Evolutionary conservation across 2,329 filamentous ascomycete species (phyloP).

Genomic region (Ambrosiella beaveri): DNA sequence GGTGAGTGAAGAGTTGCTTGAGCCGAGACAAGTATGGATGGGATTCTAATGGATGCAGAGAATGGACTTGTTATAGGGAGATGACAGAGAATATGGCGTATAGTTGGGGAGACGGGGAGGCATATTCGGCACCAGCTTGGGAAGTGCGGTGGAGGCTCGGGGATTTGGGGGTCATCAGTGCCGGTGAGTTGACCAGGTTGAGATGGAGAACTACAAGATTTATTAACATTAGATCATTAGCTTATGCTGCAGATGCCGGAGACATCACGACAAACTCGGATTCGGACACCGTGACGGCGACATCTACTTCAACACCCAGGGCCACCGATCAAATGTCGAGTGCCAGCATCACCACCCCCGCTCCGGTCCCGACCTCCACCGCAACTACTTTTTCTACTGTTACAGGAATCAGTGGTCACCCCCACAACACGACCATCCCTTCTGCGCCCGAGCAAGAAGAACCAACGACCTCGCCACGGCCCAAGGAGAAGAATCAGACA

Average conservation of each 20-base stretch:
- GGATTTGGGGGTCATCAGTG: constrained; percentile 11
- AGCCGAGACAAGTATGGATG: not conserved
- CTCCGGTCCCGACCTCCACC: not conserved
- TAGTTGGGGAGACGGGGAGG: constrained; percentile 14
- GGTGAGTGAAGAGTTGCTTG: constrained; percentile 12
- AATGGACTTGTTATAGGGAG: constrained; percentile 11
- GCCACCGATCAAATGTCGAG: not conserved
- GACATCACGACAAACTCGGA: too few relatives aligned
- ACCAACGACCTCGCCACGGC: not conserved
- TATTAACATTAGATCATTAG: too few relatives aligned
- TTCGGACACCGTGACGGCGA: not conserved
- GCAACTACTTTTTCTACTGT: not conserved
- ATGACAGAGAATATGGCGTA: constrained; percentile 16
- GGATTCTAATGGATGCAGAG: not conserved
- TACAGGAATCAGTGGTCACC: not conserved
- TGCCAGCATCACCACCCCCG: not conserved
- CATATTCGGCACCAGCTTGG: constrained; percentile 19
- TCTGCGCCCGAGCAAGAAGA: too few relatives aligned
- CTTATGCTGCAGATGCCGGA: too few relatives aligned
- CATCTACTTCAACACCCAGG: not conserved
- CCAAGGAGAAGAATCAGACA: not conserved
- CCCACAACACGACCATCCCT: not conserved
- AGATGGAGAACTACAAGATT: too few relatives aligned
- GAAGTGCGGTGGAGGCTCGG: constrained; percentile 18
- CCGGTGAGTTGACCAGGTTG: constrained; percentile 3